These are phyloP conservation scores for Juglanconis oblonga DNA, from an alignment of 2,329 filamentous ascomycete species.

Conservation along the genomic window DNA sequence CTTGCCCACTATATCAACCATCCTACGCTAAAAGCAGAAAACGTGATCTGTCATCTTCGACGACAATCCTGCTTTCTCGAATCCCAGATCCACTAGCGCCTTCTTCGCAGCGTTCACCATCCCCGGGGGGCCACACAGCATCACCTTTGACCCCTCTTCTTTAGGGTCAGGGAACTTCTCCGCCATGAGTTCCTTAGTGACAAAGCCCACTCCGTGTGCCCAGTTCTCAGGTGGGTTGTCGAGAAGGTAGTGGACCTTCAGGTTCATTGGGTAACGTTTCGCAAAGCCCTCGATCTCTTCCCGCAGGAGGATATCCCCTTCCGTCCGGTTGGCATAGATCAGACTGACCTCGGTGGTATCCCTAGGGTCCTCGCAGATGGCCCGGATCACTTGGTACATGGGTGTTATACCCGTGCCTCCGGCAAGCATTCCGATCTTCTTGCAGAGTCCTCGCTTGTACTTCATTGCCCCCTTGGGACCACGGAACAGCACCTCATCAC, in stretches of 20 bases:
- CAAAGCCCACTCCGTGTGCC: conserved; percentile 46
- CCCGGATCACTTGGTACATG: conserved; percentile 61
- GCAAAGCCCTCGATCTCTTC: conserved; percentile 54
- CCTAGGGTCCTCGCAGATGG: conserved; percentile 58
- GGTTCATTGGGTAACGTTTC: conserved; percentile 46
- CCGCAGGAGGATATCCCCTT: conserved; percentile 58
- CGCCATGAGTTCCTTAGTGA: conserved; percentile 49
- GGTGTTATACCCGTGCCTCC: conserved; percentile 53
- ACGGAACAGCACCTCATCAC: conserved; percentile 49
- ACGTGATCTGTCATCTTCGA: conserved; percentile 39
- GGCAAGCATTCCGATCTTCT: conserved; percentile 53
- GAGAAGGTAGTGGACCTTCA: conserved; percentile 55
- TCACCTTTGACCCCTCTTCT: conserved; percentile 43
- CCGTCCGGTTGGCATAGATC: conserved; percentile 57
- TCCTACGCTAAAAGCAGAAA: too few species aligned
- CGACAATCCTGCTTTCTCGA: conserved; percentile 45
- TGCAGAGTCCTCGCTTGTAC: conserved; percentile 41
- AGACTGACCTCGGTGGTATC: conserved; percentile 56
- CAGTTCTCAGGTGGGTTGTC: conserved; percentile 45
- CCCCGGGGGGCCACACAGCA: conserved; percentile 60
- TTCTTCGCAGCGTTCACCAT: conserved; percentile 59
- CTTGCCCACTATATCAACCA: too few species aligned
- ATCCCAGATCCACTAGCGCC: conserved; percentile 46
- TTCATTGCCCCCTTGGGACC: conserved; percentile 57
- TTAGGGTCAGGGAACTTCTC: conserved; percentile 45